Base-by-base conservation (phyloP, 1,284 basidiomycete genomes). In the Trichosporon sp. region DNA sequence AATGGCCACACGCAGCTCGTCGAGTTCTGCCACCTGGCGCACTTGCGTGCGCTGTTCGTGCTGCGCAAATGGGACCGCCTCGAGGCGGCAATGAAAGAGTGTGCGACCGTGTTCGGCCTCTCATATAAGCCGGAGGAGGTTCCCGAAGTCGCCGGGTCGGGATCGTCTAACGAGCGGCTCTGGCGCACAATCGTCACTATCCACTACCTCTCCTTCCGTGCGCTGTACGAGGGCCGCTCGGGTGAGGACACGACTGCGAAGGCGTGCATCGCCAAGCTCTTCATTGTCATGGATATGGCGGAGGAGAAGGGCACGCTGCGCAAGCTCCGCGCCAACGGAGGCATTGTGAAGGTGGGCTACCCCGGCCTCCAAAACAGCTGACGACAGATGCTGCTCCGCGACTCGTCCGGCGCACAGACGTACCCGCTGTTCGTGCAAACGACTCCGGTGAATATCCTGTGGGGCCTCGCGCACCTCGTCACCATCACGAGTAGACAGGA, bases 31-130 rank as follows among this genome's bases (percentile, higher is more conserved):
- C 63, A 66, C n/a, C 66, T 81, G 5, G 71, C 76, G 2, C 77
- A 75, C 6, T 43, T 78, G 43, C 67, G 76, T 1, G 74, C 73
- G 0, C 66, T 76, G 35, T 80, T 80, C 67, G 69, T 67, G 2
- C 74, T 77, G 26, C 78, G 80, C 1, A 74, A 74, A 46, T 83
- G 81, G 81, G 77, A 80, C 64, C 67, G 71, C 14, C 73, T 80
- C 0, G 69, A 72, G 3, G 54, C 70, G 1, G 66, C 74, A 4
- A 54, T 81, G 5, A 70, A 68, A 0, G 72, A 72, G 10, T 67
- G 77, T 5, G 76, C 68, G 0, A 14, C 59, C 0, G 67, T 73
- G 2, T 51, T 68, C 59, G 65, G 67, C 54, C 43, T 68, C 32
- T 43, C 63, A 2, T n/a, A 51, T 31, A 35, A 38, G 32, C 32